phyloP scores from a whole-genome alignment of 371 early-diverging fungal species.

The Cladochytrium tenue region DNA sequence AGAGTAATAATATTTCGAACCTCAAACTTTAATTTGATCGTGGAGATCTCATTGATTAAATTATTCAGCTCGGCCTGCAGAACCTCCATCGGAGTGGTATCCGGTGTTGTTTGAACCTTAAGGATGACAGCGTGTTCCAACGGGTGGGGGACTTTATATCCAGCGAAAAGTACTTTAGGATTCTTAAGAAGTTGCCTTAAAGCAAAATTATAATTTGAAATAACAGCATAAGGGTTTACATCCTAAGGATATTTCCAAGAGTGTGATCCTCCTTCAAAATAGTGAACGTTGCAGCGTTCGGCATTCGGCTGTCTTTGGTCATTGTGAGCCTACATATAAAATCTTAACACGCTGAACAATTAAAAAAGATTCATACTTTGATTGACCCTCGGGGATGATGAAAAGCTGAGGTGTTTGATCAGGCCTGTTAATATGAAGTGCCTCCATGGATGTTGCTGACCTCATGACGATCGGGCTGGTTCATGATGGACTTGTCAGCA shows the following conservation, averaged over 20 bases:
- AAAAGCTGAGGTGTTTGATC: no score
- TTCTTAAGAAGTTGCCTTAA: conserved; percentile 89
- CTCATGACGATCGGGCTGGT: no score
- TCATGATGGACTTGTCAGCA: no score
- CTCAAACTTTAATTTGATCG: conserved; percentile 79
- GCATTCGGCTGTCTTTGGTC: conserved; percentile 85
- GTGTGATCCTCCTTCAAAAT: conserved; percentile 98
- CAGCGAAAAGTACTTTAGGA: conserved; percentile 92
- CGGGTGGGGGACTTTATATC: conserved; percentile 97
- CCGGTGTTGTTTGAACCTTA: conserved; percentile 87
- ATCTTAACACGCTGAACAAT: no score
- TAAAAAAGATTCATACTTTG: conserved; percentile 60
- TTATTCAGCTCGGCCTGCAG: conserved; percentile 75
- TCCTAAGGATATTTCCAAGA: conserved; percentile 87
- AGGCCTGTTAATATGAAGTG: no score
- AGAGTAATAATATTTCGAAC: conserved; percentile 4
- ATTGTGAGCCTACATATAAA: conserved; percentile 73
- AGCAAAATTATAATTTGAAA: no score
- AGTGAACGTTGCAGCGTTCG: conserved; percentile 90
- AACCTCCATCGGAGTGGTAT: conserved; percentile 82
- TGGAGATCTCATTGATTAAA: conserved; percentile 76
- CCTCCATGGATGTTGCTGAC: no score
- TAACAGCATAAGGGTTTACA: no score
- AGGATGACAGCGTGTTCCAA: conserved; percentile 88
- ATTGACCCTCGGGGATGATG: conserved; percentile 84